Base-by-base conservation (phyloP, 1,284 basidiomycete species). In the Pseudozyma hubeiensis region DNA sequence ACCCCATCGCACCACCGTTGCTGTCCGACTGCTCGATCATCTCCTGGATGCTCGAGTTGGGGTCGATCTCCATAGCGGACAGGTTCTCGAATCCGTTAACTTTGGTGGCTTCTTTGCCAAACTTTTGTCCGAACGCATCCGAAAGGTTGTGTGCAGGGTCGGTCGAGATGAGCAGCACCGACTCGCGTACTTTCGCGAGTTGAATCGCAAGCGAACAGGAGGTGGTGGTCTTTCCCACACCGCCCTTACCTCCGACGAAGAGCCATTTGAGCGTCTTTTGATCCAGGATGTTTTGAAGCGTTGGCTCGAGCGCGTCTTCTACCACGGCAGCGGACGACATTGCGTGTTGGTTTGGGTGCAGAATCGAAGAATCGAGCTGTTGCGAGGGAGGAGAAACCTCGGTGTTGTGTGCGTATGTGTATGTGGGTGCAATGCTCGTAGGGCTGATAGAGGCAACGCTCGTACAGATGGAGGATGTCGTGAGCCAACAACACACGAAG, bases 11-110 rank as follows among this genome's bases (percentile, higher is more conserved):
- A 48, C 85, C 84, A 79, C 86, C 85, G 30, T 93, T 93, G 64
- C 90, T 90, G 84, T 97, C 94, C 72, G 93, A 96, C 83, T 93
- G 91, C 84, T 98, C 96, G 44, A 99, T 93, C 96, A 99, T 98
- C 87, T 99, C 96, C 86, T 99, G 94, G 78, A 99, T 92, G 43
- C 93, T 91, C 77, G 93, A 93, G 60, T 93, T 96, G 7, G 96
- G 96, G 86, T 99, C 96, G 84, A 99, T 99, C 87, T 99, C 96
- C 96, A 99, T 99, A 0, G 97, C 96, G 81, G 86, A 96, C 43
- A 99, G 89, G 87, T 99, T 99, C 77, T 93, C 90, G 79, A 98
- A 98, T 5, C 97, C 96, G 81, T 97, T 98, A 56, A 99, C 97
- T 86, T 93, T 93, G n/a, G 95, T 99, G 35, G 96, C 96, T 85